Evolutionary conservation across 1,284 basidiomycete genomes (phyloP), one percentile per base, ranked within the genome.

Genomic region (Papiliotrema nemorosa): DNA sequence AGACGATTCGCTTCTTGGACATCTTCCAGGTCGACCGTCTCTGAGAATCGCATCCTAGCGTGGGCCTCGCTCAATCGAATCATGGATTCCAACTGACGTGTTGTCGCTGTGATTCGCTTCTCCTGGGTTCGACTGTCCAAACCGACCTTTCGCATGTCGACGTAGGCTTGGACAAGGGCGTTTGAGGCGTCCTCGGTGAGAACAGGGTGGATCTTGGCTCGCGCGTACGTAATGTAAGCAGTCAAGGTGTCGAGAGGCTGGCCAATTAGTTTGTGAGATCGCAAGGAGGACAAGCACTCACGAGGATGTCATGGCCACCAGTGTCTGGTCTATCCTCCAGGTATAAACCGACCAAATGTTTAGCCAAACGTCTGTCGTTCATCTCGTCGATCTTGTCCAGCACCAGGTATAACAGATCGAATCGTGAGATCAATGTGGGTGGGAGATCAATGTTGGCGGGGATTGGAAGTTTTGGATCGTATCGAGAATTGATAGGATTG

Each of bases 31-130:
- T 93, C 87, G 44, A 98, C 94, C 44, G 82, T 81, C 26, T 84
- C 79, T 20, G 86, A 87, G 73, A 96, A 87, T 1, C 92, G 83
- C 93, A 97, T 97, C 21, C 93, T 82, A 0, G 94, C 93, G 69
- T 98, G 94, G 0, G 88, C 94, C 75, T 98, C 96, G 0, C 88
- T 87, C 25, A 99, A 81, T n/a, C 96, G 88, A 68, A 98, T 97
- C 86, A 98, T 91, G 62, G 85, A 88, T 75, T 98, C 94, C 26
- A 98, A 83, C 75, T 98, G 94, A 47, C 94, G 84, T 1, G 96
- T 97, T 26, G 94, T 98, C 1, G 96, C 94, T 0, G 96, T 98
- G 74, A 98, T 98, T 12, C 94, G 85, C 65, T 90, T 88, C 74
- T 97, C 93, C 53, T 82, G 82, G 2, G 83, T 83, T 21, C 90